Evolutionary conservation across 306 rosid genomes (phyloP).

Genomic region (Trifolium repens): DNA sequence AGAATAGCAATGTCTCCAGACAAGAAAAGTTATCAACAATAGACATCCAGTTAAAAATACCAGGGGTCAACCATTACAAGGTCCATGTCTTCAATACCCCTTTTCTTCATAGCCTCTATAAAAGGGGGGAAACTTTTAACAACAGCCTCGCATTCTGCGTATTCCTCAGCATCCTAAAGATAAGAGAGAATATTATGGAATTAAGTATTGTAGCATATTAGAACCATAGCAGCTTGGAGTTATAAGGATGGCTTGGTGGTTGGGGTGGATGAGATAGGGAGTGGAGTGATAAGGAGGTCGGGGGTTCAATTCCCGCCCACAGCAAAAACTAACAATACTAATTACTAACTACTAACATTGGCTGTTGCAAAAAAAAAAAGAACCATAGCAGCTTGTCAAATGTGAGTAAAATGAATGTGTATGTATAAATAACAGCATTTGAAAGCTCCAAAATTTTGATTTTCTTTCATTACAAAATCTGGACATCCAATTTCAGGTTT

Average conservation of each 20-base stretch:
- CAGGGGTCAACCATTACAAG: constrained; percentile 95
- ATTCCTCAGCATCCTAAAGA: constrained; percentile 82
- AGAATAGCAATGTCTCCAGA: constrained; percentile 17
- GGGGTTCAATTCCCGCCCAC: no score
- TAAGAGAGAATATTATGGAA: constrained; percentile 14
- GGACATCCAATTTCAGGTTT: constrained; percentile 31
- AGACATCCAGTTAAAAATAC: constrained; percentile 49
- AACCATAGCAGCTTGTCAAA: constrained; percentile 8
- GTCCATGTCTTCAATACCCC: constrained; percentile 96
- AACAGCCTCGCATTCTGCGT: constrained; percentile 92
- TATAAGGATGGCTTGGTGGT: no score
- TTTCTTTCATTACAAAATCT: constrained; percentile 15
- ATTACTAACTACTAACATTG: no score
- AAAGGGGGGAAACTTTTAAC: constrained; percentile 90
- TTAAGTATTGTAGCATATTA: constrained; percentile 14
- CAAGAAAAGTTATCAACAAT: constrained; percentile 28
- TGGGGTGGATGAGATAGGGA: no score
- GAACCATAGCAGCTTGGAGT: constrained; percentile 4
- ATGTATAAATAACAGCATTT: constrained; percentile 7
- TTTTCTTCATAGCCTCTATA: constrained; percentile 91
- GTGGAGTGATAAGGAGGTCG: no score
- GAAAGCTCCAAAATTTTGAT: constrained; percentile 22
- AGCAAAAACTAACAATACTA: no score
- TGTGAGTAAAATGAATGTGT: neutral
- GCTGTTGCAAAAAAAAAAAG: no score